Percentiles rank a stretch among this genome's conserved stretches.
These are phyloP conservation scores for Amanita rimosa DNA, from an alignment of 768 basidiomycete genomes.

Conservation along the genomic window DNA sequence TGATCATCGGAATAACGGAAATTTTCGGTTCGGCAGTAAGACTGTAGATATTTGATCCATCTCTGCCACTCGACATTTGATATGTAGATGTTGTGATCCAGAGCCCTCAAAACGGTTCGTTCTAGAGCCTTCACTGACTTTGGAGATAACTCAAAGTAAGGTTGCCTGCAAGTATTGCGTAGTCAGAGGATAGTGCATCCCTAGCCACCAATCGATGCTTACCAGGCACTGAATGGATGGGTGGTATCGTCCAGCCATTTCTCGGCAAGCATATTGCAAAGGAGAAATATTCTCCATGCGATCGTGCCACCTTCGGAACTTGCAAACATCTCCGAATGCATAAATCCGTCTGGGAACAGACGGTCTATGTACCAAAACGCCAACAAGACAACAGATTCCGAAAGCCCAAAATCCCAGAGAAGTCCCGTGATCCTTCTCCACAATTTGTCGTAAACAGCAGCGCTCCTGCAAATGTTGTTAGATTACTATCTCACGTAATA, in stretches of 20 bases:
- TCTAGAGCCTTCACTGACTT: constrained; percentile 10
- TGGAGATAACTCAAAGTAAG: constrained; percentile 1
- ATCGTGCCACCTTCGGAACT: constrained; percentile 9
- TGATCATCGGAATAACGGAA: neutral
- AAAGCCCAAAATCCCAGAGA: constrained; percentile 8
- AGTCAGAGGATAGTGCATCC: neutral
- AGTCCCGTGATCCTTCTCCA: constrained; percentile 1
- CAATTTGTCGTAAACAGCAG: constrained; percentile 1
- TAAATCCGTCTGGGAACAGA: constrained; percentile 32
- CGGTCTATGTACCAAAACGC: constrained; percentile 49
- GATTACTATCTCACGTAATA: neutral
- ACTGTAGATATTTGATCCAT: constrained; percentile 5
- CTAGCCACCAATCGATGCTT: constrained; percentile 9
- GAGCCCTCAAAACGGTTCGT: constrained; percentile 7
- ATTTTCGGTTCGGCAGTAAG: neutral
- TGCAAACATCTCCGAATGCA: constrained; percentile 5
- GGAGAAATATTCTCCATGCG: constrained; percentile 36
- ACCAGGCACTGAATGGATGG: constrained; percentile 43
- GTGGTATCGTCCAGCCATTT: constrained; percentile 55
- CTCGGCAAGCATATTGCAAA: constrained; percentile 46
- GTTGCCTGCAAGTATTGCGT: neutral
- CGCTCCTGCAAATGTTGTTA: neutral
- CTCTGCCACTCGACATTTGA: constrained; percentile 8
- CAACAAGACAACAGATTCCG: constrained; percentile 26
- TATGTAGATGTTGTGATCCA: constrained; percentile 11